A percentile compares a stretch with the other conserved stretches of the same genome.
Evolutionary conservation across 495 filamentous ascomycete species (phyloP).

Genomic region (Bryoglossum gracile): DNA sequence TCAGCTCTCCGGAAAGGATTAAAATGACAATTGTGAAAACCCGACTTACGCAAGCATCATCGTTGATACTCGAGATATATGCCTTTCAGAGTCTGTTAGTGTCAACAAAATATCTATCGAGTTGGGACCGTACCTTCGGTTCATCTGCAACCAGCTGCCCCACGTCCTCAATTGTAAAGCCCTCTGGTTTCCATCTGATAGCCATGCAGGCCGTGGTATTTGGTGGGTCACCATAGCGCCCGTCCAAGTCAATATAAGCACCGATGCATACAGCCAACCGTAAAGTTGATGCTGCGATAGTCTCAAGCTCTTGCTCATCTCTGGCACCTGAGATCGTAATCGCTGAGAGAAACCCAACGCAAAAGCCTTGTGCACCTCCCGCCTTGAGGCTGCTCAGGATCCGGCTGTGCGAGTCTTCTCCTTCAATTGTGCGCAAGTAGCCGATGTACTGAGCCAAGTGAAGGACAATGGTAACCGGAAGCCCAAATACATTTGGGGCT

Average conservation of each 20-base stretch:
- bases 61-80: slow-evolving; percentile 26
- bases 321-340: slow-evolving; percentile 24
- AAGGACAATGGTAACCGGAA: slow-evolving; percentile 7
- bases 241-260: slow-evolving; percentile 25
- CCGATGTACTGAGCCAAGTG: slow-evolving; percentile 12
- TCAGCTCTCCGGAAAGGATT: too few species aligned
- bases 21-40: too few species aligned
- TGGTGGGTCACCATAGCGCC: neutral
- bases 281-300: slow-evolving; percentile 13
- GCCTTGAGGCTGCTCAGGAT: neutral
- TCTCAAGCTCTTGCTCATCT: slow-evolving; percentile 18
- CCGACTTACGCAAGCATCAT: slow-evolving; percentile 18
- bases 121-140: too few species aligned
- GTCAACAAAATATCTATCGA: too few species aligned
- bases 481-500: neutral
- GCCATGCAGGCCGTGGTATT: neutral
- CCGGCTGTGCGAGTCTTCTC: neutral
- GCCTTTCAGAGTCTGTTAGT: slow-evolving; percentile 19
- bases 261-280: slow-evolving; percentile 32
- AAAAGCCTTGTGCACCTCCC: slow-evolving; percentile 31
- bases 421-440: slow-evolving; percentile 3
- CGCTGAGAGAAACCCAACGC: slow-evolving; percentile 33
- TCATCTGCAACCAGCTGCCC: too few species aligned
- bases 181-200: slow-evolving; percentile 1
- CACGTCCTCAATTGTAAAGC: neutral